These are phyloP conservation scores for Pyrus bretschneideri DNA, from an alignment of 306 rosid species.

Conservation along the genomic window DNA sequence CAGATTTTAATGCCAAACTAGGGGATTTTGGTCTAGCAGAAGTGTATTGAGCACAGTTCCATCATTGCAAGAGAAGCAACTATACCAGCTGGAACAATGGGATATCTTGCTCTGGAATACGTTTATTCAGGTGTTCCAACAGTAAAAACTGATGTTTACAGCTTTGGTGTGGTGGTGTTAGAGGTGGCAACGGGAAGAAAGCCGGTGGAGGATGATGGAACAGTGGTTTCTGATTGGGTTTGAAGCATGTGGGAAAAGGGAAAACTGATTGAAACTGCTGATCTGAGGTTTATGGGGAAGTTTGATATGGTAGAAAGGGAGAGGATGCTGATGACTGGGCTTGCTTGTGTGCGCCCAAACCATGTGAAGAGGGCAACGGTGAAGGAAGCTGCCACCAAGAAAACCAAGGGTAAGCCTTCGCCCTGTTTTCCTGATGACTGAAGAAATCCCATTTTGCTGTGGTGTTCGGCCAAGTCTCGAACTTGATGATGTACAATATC, in stretches of 20 bases:
- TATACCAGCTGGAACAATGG: conserved; percentile 80
- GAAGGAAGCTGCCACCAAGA: conserved; percentile 56
- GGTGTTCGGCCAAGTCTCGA: conserved; percentile 32
- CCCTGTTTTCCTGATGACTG: conserved; percentile 33
- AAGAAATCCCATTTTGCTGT: conserved; percentile 13
- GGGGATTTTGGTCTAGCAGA: conserved; percentile 84
- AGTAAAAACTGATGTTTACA: conserved; percentile 63
- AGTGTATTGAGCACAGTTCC: conserved; percentile 46
- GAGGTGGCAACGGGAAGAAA: conserved; percentile 66
- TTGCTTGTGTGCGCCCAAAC: conserved; percentile 71
- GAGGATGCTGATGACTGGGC: conserved; percentile 64
- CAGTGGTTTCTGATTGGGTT: conserved; percentile 41
- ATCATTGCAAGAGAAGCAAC: conserved; percentile 51
- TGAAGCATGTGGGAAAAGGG: conserved; percentile 62
- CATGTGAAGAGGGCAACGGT: conserved; percentile 56
- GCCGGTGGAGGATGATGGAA: conserved; percentile 66
- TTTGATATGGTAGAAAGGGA: conserved; percentile 50
- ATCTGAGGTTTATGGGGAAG: conserved; percentile 45
- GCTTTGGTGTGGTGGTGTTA: conserved; percentile 72
- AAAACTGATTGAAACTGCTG: conserved; percentile 54
- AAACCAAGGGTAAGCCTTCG: conserved; percentile 57
- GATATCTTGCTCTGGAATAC: conserved; percentile 81
- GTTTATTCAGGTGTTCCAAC: conserved; percentile 75
- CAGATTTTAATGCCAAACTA: conserved; percentile 67
- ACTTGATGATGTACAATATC: conserved; percentile 42